Base-by-base conservation (phyloP, 2,329 filamentous ascomycete genomes). In the Byssochlamys sp. region DNA sequence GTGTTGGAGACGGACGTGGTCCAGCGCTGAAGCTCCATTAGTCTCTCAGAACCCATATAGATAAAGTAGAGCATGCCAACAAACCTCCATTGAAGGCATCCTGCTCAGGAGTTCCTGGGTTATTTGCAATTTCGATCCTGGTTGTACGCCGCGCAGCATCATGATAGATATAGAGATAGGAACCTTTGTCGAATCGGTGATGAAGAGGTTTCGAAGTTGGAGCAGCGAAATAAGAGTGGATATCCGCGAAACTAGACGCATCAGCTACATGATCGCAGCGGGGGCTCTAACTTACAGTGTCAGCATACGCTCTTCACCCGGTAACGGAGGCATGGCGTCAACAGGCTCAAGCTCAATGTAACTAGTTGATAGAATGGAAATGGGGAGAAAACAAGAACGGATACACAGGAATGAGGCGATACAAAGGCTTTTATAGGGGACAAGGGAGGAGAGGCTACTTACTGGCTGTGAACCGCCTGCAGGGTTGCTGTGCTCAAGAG, bases 161-260 rank as follows among this genome's bases (percentile, higher is more conserved):
- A 69, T 84, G 78, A 69, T 84, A 85, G 55, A 87, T 71, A 69
- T 86, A 87, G 60, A 86, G 74, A 71, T 87, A 86, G 53, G 82
- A 85, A 59, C 80, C 77, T 65, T 83, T 84, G 64, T 84, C 81
- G 70, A 87, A 86, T 54, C 84, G 81, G 67, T 86, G 81, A 62
- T 84, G 80, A 35, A 75, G 70, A 49, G 84, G 82, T 58, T 77
- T 81, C 39, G 78, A 74, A 3, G 73, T 74, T 2, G 84, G 84
- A 14, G 78, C 73, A 60, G 78, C 77, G 69, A 86, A 84, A 70
- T 81, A 85, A 67, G 84, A 85, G 69, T 86, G 84, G 49, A 85
- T 75, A 66, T 87, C 84, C 58, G 81, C 80, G 65, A 84, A 86
- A 64, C 84, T 87, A 62, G 11, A 55, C 29, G 53, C 35, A 29